phyloP scores from a whole-genome alignment of 1,284 basidiomycete species.

The Naganishia sp. region DNA sequence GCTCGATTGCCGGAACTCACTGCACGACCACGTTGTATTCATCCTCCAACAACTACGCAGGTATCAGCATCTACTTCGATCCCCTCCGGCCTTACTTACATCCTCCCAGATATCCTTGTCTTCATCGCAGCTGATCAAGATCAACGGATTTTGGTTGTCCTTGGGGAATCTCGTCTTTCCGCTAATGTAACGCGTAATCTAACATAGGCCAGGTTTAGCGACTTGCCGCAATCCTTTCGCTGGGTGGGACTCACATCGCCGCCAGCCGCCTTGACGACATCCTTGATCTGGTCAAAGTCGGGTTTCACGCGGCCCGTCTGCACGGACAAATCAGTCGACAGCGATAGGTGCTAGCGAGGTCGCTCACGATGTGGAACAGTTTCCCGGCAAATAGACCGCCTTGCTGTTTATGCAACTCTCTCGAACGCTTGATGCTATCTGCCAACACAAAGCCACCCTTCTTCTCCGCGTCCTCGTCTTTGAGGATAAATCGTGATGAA shows the following conservation, averaged over 20 bases:
- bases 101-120: slow-evolving; percentile 29
- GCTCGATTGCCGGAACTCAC: not conserved
- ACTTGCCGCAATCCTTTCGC: no score
- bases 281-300: slow-evolving; percentile 61
- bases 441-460: slow-evolving; percentile 66
- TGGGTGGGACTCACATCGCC: slow-evolving; percentile 61
- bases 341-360: not conserved
- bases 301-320: slow-evolving; percentile 61
- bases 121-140: slow-evolving; percentile 24
- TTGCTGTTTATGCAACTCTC: slow-evolving; percentile 47
- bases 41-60: slow-evolving; percentile 8
- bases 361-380: slow-evolving; percentile 64
- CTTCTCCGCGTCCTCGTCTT: slow-evolving; percentile 64
- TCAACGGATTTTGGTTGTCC: slow-evolving; percentile 5
- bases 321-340: not conserved
- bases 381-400: slow-evolving; percentile 64
- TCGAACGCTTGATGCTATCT: slow-evolving; percentile 63
- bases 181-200: slow-evolving; percentile 26
- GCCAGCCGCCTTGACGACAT: slow-evolving; percentile 66
- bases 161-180: slow-evolving; percentile 23
- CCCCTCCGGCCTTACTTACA: slow-evolving; percentile 1
- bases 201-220: no score
- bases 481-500: slow-evolving; percentile 62
- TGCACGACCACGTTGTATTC: slow-evolving; percentile 16
- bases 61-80: not conserved